These are phyloP conservation scores for Rhytidhysteron rufulum DNA, from an alignment of 2,329 filamentous ascomycete genomes.

Conservation along the genomic window DNA sequence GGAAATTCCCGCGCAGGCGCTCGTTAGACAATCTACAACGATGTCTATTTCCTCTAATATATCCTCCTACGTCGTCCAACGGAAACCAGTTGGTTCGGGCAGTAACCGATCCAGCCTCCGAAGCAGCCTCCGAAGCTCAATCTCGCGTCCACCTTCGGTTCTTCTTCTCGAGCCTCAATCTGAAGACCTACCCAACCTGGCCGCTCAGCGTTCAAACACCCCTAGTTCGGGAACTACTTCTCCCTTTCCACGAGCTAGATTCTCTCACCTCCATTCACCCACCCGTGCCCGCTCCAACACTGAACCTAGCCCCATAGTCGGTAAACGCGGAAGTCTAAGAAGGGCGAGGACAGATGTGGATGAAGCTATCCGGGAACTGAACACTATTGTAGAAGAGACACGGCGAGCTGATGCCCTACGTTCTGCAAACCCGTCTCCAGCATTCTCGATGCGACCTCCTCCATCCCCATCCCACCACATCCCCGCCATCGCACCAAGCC, in stretches of 20 bases:
- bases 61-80: conserved; percentile 25
- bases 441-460: conserved; percentile 23
- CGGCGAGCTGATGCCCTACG: conserved; percentile 35
- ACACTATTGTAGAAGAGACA: conserved; percentile 47
- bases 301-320: conserved; percentile 16
- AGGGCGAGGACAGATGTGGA: conserved; percentile 39
- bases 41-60: conserved; percentile 23
- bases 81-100: conserved; percentile 27
- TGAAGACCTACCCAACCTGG: neutral
- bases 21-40: conserved; percentile 22
- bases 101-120: too few relatives aligned
- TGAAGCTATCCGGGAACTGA: conserved; percentile 45
- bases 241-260: conserved; percentile 16
- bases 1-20: conserved; percentile 28
- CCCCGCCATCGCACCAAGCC: conserved; percentile 44
- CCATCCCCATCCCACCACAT: conserved; percentile 39
- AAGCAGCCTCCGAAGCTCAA: neutral
- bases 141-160: neutral
- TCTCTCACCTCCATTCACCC: conserved; percentile 23
- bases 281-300: conserved; percentile 33
- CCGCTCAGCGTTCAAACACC: conserved; percentile 19
- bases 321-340: conserved; percentile 34
- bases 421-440: conserved; percentile 22
- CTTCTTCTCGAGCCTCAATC: neutral
- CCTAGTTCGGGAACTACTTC: conserved; percentile 12